Conservation (phyloP, 2,329 filamentous ascomycete species). For the Tolypocladium inflatum region DNA sequence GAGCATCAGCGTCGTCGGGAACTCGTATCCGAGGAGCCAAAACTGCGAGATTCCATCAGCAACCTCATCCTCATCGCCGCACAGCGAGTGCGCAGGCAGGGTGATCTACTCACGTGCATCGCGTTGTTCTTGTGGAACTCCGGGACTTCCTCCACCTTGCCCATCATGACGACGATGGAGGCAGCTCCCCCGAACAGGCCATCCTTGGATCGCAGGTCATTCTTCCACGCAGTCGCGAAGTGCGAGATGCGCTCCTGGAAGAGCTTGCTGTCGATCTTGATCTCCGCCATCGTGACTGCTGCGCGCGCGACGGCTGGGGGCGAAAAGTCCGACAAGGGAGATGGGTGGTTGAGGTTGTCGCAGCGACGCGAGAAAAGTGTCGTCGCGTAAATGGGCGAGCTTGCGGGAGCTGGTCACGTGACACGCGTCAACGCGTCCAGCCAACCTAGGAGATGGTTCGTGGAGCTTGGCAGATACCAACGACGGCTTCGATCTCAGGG, state of each 20-base stretch:
- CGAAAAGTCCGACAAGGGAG: conserved; percentile 3
- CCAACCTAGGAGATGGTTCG: background rate
- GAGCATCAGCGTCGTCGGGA: conserved; percentile 89
- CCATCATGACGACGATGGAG: conserved; percentile 84
- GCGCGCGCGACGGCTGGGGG: conserved; percentile 17
- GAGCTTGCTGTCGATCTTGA: conserved; percentile 86
- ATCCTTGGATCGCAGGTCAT: conserved; percentile 83
- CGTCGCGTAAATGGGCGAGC: conserved; percentile 31
- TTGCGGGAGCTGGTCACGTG: conserved; percentile 23
- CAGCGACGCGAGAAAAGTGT: conserved; percentile 29
- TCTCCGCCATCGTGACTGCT: conserved; percentile 57
- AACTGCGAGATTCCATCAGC: conserved; percentile 48
- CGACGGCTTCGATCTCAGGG: background rate
- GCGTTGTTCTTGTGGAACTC: conserved; percentile 94
- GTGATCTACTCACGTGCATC: conserved; percentile 62
- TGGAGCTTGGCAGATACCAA: background rate
- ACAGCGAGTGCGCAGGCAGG: background rate
- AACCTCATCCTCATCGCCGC: background rate
- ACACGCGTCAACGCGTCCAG: conserved; percentile 14
- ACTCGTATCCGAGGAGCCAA: conserved; percentile 97
- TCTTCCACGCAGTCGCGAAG: conserved; percentile 89
- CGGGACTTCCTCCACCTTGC: conserved; percentile 83
- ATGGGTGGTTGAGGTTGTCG: conserved; percentile 12
- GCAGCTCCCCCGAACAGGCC: conserved; percentile 75
- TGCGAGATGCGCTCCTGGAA: conserved; percentile 90